These are phyloP conservation scores for Oldenlandia corymbosa DNA, from an alignment of 257 asterid genomes.

Conservation along the genomic window DNA sequence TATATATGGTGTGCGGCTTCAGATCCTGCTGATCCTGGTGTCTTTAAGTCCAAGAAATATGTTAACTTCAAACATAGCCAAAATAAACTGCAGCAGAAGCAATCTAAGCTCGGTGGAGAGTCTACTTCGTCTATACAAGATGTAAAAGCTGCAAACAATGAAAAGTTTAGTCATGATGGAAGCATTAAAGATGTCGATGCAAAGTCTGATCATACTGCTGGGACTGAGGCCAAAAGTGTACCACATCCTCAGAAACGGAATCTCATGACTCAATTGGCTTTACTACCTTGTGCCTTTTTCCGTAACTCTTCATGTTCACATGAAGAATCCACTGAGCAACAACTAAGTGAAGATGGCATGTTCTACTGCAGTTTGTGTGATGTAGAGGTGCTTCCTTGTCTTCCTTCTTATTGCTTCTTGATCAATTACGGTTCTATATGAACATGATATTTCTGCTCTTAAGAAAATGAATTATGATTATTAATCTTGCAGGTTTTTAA, in stretches of 20 bases:
- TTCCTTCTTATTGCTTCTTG: neutral
- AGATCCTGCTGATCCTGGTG: slow-evolving; percentile 96
- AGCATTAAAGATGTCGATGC: slow-evolving; percentile 32
- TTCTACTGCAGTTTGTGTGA: slow-evolving; percentile 97
- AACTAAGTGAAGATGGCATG: slow-evolving; percentile 90
- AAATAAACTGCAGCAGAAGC: slow-evolving; percentile 33
- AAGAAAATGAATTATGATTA: neutral
- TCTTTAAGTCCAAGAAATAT: slow-evolving; percentile 80
- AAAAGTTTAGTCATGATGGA: slow-evolving; percentile 34
- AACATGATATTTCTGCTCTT: neutral
- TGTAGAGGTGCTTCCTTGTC: slow-evolving; percentile 63
- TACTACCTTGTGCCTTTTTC: slow-evolving; percentile 67
- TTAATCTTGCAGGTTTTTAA: slow-evolving; percentile 68
- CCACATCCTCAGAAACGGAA: slow-evolving; percentile 24
- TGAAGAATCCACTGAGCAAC: slow-evolving; percentile 62
- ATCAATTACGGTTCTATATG: neutral
- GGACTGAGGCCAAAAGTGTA: slow-evolving; percentile 28
- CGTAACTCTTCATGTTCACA: slow-evolving; percentile 37
- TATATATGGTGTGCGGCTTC: slow-evolving; percentile 95
- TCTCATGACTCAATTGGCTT: slow-evolving; percentile 35
- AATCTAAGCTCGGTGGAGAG: slow-evolving; percentile 56
- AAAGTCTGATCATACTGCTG: slow-evolving; percentile 33
- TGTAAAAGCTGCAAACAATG: slow-evolving; percentile 38
- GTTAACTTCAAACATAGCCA: slow-evolving; percentile 43
- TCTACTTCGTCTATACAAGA: slow-evolving; percentile 51